A percentile compares a stretch with the other conserved stretches of the same genome.
Evolutionary conservation across 1,284 basidiomycete genomes (phyloP).

Genomic region (Trichosporon ovoides): DNA sequence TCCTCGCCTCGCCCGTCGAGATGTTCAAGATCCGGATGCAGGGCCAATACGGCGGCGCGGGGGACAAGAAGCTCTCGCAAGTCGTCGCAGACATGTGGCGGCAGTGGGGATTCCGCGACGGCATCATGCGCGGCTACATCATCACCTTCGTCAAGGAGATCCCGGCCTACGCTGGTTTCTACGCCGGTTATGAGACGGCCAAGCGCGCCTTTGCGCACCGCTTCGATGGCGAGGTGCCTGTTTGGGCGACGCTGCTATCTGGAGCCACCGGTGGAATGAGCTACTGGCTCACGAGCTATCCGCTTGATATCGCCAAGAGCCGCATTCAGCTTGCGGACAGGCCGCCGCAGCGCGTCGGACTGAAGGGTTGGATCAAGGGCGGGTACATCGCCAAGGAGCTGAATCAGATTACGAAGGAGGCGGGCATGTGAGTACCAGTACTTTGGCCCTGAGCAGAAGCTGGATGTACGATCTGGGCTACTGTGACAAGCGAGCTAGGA

Average conservation of each 20-base stretch:
- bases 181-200: slow-evolving; percentile 72
- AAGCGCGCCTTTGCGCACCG: slow-evolving; percentile 64
- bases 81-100: slow-evolving; percentile 76
- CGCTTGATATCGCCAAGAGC: slow-evolving; percentile 86
- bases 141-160: slow-evolving; percentile 89
- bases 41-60: slow-evolving; percentile 56
- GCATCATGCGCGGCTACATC: slow-evolving; percentile 96
- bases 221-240: slow-evolving; percentile 58
- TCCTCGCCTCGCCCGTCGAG: slow-evolving; percentile 76
- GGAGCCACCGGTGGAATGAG: slow-evolving; percentile 84
- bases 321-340: slow-evolving; percentile 72
- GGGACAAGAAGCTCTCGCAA: slow-evolving; percentile 68
- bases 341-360: slow-evolving; percentile 55
- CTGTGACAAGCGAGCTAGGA: too few relatives aligned
- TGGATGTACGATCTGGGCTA: too few relatives aligned
- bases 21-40: slow-evolving; percentile 82
- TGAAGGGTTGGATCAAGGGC: slow-evolving; percentile 54
- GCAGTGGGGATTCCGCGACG: slow-evolving; percentile 74
- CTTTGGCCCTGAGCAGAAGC: too few relatives aligned
- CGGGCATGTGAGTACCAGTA: slow-evolving; percentile 62
- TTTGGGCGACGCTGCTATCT: slow-evolving; percentile 81
- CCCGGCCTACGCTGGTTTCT: slow-evolving; percentile 85
- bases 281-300: slow-evolving; percentile 93
- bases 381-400: slow-evolving; percentile 73
- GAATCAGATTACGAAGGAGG: slow-evolving; percentile 62